Conservation (phyloP, 75 land plant species). For the Azolla pinnata region DNA sequence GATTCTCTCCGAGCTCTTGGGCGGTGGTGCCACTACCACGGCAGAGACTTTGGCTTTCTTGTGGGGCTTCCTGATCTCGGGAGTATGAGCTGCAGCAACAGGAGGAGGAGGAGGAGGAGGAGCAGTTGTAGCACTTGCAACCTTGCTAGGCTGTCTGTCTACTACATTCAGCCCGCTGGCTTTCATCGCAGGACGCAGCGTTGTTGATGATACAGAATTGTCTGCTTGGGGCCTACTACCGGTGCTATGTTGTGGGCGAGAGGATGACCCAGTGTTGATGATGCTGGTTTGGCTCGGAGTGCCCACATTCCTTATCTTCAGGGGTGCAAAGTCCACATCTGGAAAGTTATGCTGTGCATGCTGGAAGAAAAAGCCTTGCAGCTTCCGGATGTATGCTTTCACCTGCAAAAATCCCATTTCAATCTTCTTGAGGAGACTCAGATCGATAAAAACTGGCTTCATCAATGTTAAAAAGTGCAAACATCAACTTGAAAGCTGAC, state of each 20-base stretch:
- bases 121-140: too few species aligned
- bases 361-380: slow-evolving; percentile 74
- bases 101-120: too few species aligned
- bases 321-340: slow-evolving; percentile 71
- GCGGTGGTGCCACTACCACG: background rate
- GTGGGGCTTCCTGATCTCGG: too few species aligned
- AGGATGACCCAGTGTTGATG: slow-evolving; percentile 5
- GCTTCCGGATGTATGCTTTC: slow-evolving; percentile 61
- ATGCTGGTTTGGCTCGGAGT: slow-evolving; percentile 23
- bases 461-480: slow-evolving; percentile 1
- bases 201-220: background rate
- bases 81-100: too few species aligned
- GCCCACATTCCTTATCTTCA: slow-evolving; percentile 36
- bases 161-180: too few species aligned
- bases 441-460: too few species aligned
- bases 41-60: slow-evolving; percentile 33
- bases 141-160: too few species aligned
- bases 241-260: slow-evolving; percentile 38
- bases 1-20: slow-evolving; percentile 1
- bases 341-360: slow-evolving; percentile 76
- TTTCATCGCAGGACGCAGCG: too few species aligned
- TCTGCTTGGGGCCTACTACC: too few species aligned
- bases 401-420: slow-evolving; percentile 41
- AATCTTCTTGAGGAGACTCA: too few species aligned
- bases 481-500: too few species aligned